These are phyloP conservation scores for Crithidia fasciculata DNA, from an alignment of 208 protist species.

Conservation along the genomic window DNA sequence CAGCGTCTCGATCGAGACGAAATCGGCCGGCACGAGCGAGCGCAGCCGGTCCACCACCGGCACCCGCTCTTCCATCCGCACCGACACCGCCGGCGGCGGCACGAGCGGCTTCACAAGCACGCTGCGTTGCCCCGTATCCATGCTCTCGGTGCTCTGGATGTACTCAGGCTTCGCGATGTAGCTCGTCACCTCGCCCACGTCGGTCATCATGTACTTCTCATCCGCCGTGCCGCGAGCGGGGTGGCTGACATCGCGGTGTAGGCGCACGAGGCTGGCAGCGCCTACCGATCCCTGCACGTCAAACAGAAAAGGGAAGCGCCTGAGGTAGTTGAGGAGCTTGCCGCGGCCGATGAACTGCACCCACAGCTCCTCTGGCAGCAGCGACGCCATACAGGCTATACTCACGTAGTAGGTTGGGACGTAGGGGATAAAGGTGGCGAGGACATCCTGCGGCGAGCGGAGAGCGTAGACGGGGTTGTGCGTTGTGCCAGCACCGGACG, in stretches of 20 bases:
- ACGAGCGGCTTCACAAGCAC: conserved; percentile 56
- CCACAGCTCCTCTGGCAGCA: conserved; percentile 80
- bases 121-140: conserved; percentile 45
- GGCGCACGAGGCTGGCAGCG: conserved; percentile 60
- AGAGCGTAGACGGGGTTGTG: conserved; percentile 24
- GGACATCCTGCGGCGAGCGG: conserved; percentile 78
- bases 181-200: conserved; percentile 72
- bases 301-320: conserved; percentile 80
- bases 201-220: conserved; percentile 86
- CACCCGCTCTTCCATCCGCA: conserved; percentile 81
- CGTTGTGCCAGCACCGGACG: conserved; percentile 23
- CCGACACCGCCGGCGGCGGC: conserved; percentile 77
- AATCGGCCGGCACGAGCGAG: conserved; percentile 66
- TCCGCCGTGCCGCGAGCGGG: conserved; percentile 74
- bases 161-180: conserved; percentile 82
- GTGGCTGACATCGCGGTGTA: conserved; percentile 76
- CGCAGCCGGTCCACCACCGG: conserved; percentile 82
- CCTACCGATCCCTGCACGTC: conserved; percentile 50
- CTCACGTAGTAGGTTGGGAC: conserved; percentile 86
- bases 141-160: conserved; percentile 65
- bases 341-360: conserved; percentile 59
- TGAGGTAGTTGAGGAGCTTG: conserved; percentile 58
- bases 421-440: conserved; percentile 67
- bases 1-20: conserved; percentile 64
- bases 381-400: conserved; percentile 66